Evolutionary conservation across 2,329 filamentous ascomycete species (phyloP), one percentile per base, ranked within the genome.

Genomic region (Xylariaceae sp.): DNA sequence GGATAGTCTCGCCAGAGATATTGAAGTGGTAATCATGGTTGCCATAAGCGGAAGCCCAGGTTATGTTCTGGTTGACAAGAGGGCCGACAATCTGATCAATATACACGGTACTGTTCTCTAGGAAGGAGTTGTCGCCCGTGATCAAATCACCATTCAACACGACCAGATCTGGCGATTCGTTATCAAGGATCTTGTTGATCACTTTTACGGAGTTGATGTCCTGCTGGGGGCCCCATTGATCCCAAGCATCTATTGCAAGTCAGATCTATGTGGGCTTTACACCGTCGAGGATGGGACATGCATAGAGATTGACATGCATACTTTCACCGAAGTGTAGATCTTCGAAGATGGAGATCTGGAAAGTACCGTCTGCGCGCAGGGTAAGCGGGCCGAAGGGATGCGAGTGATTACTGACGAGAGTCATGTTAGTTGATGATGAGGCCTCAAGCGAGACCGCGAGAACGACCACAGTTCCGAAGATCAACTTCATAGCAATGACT

Each of bases 321-420:
- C 83, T 81, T 72, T 91, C 88, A 8, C 87, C 88, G 68, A 88
- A 88, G 69, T 91, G 88, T 6, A 90, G 72, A 65, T 91, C 88
- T 34, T 83, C 81, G 62, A 91, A 88, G 10, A 90, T 78, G 1
- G 83, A 74, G 37, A 83, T 74, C 55, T 81, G 78, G 64, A 83
- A 82, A 0, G 74, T 78, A 4, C 78, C 79, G 50, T 80, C 74
- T 0, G 65, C 17, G 7, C 68, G 70, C 64, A 82, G 80, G 8
- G 62, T 67, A 8, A 74, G 66, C 5, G 71, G 70, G 0, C 61
- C 65, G 9, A 65, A 64, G 17, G 59, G 10, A 39, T 57, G 35
- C 18, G 61, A 61, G 9, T 49, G 45, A 37, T 62, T 66, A 52
- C 63, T 65, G 9, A 11, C 8, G 23, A 23, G 51, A 35, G n/a